Base-by-base conservation (phyloP, 805 yeast genomes). In the Ogataea pini region DNA sequence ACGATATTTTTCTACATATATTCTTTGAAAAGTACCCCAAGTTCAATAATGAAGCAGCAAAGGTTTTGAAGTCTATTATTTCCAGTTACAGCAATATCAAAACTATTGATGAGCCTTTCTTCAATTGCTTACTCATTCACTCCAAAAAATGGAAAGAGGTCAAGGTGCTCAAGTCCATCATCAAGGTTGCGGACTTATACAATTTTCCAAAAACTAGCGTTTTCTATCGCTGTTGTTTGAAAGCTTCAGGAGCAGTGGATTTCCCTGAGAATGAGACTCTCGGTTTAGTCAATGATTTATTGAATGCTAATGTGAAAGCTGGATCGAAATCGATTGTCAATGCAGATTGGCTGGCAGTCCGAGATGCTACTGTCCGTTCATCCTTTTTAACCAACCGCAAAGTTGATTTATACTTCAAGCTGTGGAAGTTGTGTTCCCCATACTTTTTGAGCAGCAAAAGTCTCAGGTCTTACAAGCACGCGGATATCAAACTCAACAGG, bases 331-430 rank as follows among this genome's bases (percentile, higher is more conserved):
- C 78, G 60, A 82, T 87, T 52, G 87, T 89, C 8, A 81, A 81
- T 62, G 92, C 94, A 12, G 92, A 87, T 68, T 86, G 92, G 92
- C 85, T 88, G 41, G 86, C 92, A 3, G 68, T 87, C 47, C 79
- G 91, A 70, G 90, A 84, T 64, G 87, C 92, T n/a, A 86, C 94
- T 4, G 72, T 80, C 36, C 67, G 70, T 44, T 72, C 82, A 3
- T 48, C 54, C 1, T 59, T 61, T 10, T 67, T 63, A 41, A 48
- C 56, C 2, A 49, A 71, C 4, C 75, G 72, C 22, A 76, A 86
- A 62, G 72, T 75, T 50, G 70, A 73, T 27, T 66, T 82, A 22
- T 83, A 82, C 59, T 73, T 79, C 63, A 71, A 77, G 36, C 65
- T 83, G 46, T 78, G 81, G 53, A 75, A 77, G 53, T 56, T 71